Conservation (phyloP, 352 stramenopile genomes). For the Phytophthora fragariae region DNA sequence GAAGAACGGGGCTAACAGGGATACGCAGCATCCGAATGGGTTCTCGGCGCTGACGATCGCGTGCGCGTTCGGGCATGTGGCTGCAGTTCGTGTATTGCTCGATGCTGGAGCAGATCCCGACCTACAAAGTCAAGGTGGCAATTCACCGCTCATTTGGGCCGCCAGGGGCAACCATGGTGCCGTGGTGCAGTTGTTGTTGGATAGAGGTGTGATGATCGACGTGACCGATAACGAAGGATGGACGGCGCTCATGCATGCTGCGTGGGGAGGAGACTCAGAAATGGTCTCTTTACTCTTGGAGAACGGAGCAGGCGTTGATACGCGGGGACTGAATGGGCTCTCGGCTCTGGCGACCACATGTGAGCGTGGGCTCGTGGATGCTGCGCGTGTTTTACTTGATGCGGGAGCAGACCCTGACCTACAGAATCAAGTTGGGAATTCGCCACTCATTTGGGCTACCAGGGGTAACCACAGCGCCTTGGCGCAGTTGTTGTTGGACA, state of each 20-base stretch:
- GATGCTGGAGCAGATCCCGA: neutral
- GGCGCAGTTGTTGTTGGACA: neutral
- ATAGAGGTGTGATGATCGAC: neutral
- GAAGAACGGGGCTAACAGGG: neutral
- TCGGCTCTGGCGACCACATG: neutral
- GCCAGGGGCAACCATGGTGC: neutral
- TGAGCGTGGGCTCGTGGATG: neutral
- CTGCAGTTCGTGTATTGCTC: neutral
- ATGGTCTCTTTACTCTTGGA: neutral
- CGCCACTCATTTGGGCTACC: neutral
- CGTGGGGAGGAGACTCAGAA: neutral
- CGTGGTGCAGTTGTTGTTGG: neutral
- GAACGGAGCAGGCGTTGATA: neutral
- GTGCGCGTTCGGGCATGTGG: neutral
- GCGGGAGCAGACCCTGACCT: neutral
- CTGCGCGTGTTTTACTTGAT: neutral
- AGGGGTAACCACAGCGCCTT: neutral
- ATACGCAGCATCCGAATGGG: neutral
- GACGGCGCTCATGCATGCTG: slow-evolving; percentile 5
- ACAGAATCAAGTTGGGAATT: slow-evolving; percentile 7
- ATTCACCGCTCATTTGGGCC: neutral
- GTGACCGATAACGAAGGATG: neutral
- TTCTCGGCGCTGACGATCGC: neutral
- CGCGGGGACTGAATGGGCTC: neutral
- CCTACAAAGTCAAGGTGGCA: neutral